Percentiles rank a stretch among this genome's conserved stretches.
Evolutionary conservation across 2,329 filamentous ascomycete species (phyloP).

Genomic region (Mycosphaerella sp.): DNA sequence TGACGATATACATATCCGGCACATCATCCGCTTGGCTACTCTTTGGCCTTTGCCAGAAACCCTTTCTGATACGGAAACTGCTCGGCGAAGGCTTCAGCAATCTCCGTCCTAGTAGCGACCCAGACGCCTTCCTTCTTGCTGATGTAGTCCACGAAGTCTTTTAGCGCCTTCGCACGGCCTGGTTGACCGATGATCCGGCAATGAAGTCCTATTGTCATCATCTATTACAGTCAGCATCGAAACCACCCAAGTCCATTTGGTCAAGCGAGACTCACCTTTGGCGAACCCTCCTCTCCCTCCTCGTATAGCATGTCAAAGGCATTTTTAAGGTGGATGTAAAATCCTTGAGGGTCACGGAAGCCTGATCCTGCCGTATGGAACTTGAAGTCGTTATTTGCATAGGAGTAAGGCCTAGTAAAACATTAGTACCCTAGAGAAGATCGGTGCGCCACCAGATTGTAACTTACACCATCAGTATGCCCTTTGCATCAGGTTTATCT

Average conservation of each 20-base stretch:
- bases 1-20: background rate
- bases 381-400: slow-evolving; percentile 52
- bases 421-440: background rate
- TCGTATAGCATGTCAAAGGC: slow-evolving; percentile 52
- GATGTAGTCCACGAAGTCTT: slow-evolving; percentile 51
- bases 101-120: slow-evolving; percentile 50
- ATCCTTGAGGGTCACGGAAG: slow-evolving; percentile 42
- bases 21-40: background rate
- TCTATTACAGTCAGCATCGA: slow-evolving; percentile 26
- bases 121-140: slow-evolving; percentile 47
- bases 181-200: slow-evolving; percentile 50
- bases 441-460: background rate
- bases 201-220: slow-evolving; percentile 54
- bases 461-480: slow-evolving; percentile 45
- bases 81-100: slow-evolving; percentile 45
- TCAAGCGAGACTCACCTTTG: slow-evolving; percentile 32
- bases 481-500: slow-evolving; percentile 34
- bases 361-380: slow-evolving; percentile 39
- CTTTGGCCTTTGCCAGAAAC: slow-evolving; percentile 12
- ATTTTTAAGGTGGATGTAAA: slow-evolving; percentile 45
- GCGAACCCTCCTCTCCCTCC: slow-evolving; percentile 44
- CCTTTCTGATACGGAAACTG: slow-evolving; percentile 43
- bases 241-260: background rate
- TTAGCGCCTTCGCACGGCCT: slow-evolving; percentile 46
- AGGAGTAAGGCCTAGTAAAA: slow-evolving; percentile 25